Percentiles rank a stretch among this genome's conserved stretches.
Conservation (phyloP, 768 basidiomycete species). For the Phlebiopsis flavidoalba region DNA sequence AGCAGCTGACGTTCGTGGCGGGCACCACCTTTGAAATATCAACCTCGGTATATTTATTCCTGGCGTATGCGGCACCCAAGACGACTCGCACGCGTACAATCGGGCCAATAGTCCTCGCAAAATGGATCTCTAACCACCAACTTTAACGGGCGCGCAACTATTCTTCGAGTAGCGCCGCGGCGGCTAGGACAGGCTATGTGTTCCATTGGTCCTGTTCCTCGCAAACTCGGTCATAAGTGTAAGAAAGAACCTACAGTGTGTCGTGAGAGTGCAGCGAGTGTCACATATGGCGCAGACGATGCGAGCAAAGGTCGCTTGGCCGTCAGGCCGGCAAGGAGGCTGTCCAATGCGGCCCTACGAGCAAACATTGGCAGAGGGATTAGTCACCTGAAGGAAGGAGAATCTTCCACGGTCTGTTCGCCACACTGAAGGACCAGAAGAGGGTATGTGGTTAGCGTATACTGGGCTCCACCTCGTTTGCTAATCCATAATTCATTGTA, state of each 20-base stretch:
- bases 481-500: neutral
- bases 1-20: conserved; percentile 87
- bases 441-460: conserved; percentile 51
- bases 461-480: conserved; percentile 4
- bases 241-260: conserved; percentile 74
- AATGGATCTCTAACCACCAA: conserved; percentile 96
- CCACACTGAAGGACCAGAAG: conserved; percentile 96
- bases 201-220: too few species aligned
- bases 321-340: conserved; percentile 90
- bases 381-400: conserved; percentile 85
- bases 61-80: conserved; percentile 93
- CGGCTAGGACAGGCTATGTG: too few species aligned
- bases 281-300: conserved; percentile 75
- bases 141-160: conserved; percentile 82
- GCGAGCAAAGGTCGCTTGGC: conserved; percentile 80
- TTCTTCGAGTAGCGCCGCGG: conserved; percentile 73
- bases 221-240: too few species aligned
- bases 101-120: conserved; percentile 90
- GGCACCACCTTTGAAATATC: conserved; percentile 98
- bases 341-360: conserved; percentile 91
- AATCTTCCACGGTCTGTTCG: conserved; percentile 88
- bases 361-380: conserved; percentile 71
- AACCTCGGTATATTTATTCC: conserved; percentile 89
- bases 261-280: conserved; percentile 85
- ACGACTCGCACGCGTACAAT: conserved; percentile 76